phyloP scores from a whole-genome alignment of 805 yeast species.

The Metschnikowia vanudenii region DNA sequence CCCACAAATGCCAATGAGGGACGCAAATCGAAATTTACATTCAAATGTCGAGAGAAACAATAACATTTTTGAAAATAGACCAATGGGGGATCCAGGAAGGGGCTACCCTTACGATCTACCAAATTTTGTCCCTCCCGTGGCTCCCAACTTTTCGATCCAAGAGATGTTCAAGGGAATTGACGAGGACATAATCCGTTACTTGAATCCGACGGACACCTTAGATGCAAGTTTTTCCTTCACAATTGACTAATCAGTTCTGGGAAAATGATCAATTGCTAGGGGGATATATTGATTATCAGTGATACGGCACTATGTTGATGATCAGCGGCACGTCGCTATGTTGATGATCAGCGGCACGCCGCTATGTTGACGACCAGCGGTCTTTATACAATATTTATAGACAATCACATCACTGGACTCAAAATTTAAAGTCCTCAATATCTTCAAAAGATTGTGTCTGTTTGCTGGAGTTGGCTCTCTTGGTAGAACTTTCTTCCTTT shows the following conservation, averaged over 20 bases:
- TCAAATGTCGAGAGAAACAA: neutral
- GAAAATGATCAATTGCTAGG: too few relatives aligned
- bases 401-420: neutral
- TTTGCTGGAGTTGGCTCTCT: neutral
- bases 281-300: too few relatives aligned
- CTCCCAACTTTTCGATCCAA: slow-evolving; percentile 18
- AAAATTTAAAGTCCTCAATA: slow-evolving; percentile 13
- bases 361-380: too few relatives aligned
- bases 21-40: neutral
- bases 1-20: neutral
- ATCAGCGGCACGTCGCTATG: too few relatives aligned
- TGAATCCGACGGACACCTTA: slow-evolving; percentile 27
- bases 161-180: slow-evolving; percentile 33
- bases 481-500: neutral
- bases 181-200: slow-evolving; percentile 28
- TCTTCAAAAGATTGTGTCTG: neutral
- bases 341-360: too few relatives aligned
- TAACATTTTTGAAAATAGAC: neutral
- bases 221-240: slow-evolving; percentile 3
- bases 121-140: neutral
- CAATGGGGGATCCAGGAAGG: neutral
- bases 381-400: too few relatives aligned
- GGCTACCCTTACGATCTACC: neutral
- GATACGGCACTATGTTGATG: too few relatives aligned
- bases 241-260: neutral